These are phyloP conservation scores for Spencermartinsiella ligniputridi DNA, from an alignment of 1,139 yeast species.

Conservation along the genomic window DNA sequence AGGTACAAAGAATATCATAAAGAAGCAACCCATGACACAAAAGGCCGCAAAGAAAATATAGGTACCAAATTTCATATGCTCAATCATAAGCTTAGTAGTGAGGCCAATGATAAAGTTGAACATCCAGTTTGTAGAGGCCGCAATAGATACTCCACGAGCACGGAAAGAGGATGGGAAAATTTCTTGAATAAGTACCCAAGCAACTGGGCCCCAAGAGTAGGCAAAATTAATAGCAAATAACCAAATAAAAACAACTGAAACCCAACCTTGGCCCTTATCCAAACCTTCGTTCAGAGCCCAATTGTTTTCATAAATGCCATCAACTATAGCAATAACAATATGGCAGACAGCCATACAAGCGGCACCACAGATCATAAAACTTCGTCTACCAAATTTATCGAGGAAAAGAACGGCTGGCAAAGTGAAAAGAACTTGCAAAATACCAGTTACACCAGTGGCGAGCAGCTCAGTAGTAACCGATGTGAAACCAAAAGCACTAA, in stretches of 20 bases:
- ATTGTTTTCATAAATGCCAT: slow-evolving; percentile 26
- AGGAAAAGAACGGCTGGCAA: slow-evolving; percentile 46
- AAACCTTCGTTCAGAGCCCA: slow-evolving; percentile 22
- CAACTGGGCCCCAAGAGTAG: slow-evolving; percentile 75
- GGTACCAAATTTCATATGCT: slow-evolving; percentile 38
- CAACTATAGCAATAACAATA: slow-evolving; percentile 29
- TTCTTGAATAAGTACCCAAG: slow-evolving; percentile 76
- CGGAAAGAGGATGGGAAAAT: slow-evolving; percentile 66
- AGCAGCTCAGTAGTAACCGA: slow-evolving; percentile 47
- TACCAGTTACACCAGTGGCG: slow-evolving; percentile 36
- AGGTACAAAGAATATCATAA: slow-evolving; percentile 42
- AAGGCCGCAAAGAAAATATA: slow-evolving; percentile 47
- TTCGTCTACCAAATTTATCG: slow-evolving; percentile 51
- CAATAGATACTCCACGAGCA: slow-evolving; percentile 63
- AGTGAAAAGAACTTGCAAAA: slow-evolving; percentile 28
- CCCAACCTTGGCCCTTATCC: slow-evolving; percentile 45
- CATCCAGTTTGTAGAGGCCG: slow-evolving; percentile 78
- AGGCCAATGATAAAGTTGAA: slow-evolving; percentile 61
- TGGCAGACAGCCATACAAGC: slow-evolving; percentile 42
- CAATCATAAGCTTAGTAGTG: slow-evolving; percentile 43
- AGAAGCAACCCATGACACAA: slow-evolving; percentile 21
- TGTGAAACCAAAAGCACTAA: slow-evolving; percentile 43
- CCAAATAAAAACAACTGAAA: slow-evolving; percentile 64
- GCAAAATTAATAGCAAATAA: slow-evolving; percentile 70
- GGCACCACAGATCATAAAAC: slow-evolving; percentile 48